A percentile compares a stretch with the other conserved stretches of the same genome.
Evolutionary conservation across 140 eudicot species (phyloP).

Genomic region (Stevia rebaudiana): DNA sequence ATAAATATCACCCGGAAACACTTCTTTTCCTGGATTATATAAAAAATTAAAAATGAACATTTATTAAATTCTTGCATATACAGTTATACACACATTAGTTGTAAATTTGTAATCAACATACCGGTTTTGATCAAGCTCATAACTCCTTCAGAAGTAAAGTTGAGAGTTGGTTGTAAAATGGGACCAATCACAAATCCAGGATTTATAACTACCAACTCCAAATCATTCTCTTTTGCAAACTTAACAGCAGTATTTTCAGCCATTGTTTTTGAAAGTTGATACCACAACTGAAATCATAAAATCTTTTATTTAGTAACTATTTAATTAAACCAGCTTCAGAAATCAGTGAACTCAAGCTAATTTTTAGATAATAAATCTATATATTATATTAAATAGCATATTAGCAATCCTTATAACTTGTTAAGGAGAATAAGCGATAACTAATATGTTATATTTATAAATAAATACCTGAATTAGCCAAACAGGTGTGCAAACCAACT

Average conservation of each 20-base stretch:
- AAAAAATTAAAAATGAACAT: not conserved
- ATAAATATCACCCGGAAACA: slow-evolving; percentile 22
- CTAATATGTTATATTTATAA: not conserved
- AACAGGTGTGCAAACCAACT: no score
- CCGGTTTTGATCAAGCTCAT: slow-evolving; percentile 23
- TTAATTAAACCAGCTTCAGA: no score
- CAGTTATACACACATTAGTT: not conserved
- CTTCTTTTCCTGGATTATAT: slow-evolving; percentile 26
- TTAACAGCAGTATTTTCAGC: slow-evolving; percentile 45
- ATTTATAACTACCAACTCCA: slow-evolving; percentile 41
- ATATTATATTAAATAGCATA: no score
- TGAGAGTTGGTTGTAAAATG: slow-evolving; percentile 43
- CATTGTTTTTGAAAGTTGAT: slow-evolving; percentile 39
- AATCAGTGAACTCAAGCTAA: no score
- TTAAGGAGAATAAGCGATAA: not conserved
- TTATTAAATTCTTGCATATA: slow-evolving; percentile 2
- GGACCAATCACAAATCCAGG: slow-evolving; percentile 48
- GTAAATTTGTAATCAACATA: not conserved
- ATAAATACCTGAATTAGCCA: no score
- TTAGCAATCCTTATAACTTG: no score
- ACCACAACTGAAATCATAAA: slow-evolving; percentile 35
- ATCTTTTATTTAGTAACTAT: no score
- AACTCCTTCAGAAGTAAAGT: slow-evolving; percentile 29
- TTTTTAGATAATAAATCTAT: no score
- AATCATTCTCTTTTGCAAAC: slow-evolving; percentile 39